These are phyloP conservation scores for Dillenia turbinata DNA, from an alignment of 164 flowering plant genomes.

Conservation along the genomic window DNA sequence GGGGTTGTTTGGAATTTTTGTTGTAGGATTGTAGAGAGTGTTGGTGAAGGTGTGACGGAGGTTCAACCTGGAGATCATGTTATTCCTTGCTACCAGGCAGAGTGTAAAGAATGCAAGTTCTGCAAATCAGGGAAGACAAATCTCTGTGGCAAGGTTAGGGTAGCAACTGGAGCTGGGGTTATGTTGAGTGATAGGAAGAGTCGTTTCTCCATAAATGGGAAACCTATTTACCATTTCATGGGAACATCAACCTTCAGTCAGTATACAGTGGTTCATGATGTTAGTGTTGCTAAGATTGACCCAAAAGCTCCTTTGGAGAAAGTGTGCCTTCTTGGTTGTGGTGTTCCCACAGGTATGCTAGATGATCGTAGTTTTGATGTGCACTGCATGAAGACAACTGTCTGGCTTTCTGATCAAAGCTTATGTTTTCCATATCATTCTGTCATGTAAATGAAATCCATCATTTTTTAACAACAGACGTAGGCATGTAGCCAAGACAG, in stretches of 20 bases:
- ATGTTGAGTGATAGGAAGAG: slow-evolving; percentile 93
- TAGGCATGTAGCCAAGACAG: too few relatives aligned
- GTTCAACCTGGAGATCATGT: slow-evolving; percentile 98
- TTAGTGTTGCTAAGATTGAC: slow-evolving; percentile 94
- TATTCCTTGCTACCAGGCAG: slow-evolving; percentile 96
- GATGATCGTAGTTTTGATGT: too few relatives aligned
- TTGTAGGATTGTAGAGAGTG: slow-evolving; percentile 91
- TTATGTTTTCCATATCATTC: too few relatives aligned
- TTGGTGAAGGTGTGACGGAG: slow-evolving; percentile 98
- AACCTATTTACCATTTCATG: slow-evolving; percentile 95
- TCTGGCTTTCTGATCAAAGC: too few relatives aligned
- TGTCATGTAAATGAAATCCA: too few relatives aligned
- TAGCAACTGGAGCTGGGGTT: slow-evolving; percentile 91
- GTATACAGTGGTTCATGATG: slow-evolving; percentile 96
- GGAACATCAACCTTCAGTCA: slow-evolving; percentile 99
- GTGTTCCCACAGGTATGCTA: slow-evolving; percentile 85
- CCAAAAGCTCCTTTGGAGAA: slow-evolving; percentile 93
- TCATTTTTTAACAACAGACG: too few relatives aligned
- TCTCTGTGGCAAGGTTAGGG: slow-evolving; percentile 92
- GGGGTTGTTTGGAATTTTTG: slow-evolving; percentile 6
- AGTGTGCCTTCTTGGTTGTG: slow-evolving; percentile 98
- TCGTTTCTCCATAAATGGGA: slow-evolving; percentile 89
- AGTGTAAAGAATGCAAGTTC: slow-evolving; percentile 92
- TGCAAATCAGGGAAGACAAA: slow-evolving; percentile 98
- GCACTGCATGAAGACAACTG: too few relatives aligned